A percentile compares a stretch with the other conserved stretches of the same genome.
Conservation (phyloP, 2,329 filamentous ascomycete species). For the Drechslerella dactyloides region DNA sequence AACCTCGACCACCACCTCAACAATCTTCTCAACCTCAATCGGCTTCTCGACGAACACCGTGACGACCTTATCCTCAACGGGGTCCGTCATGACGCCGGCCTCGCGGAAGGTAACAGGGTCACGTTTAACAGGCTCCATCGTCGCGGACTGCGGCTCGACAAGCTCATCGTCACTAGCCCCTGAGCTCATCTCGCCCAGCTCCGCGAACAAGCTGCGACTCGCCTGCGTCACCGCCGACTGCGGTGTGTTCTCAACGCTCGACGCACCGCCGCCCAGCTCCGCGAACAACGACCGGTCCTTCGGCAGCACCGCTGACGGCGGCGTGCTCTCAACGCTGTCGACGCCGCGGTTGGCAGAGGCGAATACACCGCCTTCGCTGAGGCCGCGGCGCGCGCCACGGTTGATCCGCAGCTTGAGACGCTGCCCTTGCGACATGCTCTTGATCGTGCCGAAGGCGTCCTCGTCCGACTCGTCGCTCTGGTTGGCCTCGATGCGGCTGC, state of each 20-base stretch:
- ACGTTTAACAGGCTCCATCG: constrained; percentile 36
- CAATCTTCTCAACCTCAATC: constrained; percentile 21
- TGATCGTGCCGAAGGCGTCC: constrained; percentile 66
- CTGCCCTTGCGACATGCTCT: constrained; percentile 64
- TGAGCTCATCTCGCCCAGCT: constrained; percentile 74
- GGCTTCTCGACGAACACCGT: constrained; percentile 11
- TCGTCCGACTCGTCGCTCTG: constrained; percentile 64
- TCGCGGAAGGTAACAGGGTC: constrained; percentile 33
- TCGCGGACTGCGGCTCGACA: constrained; percentile 42
- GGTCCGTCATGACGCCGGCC: constrained; percentile 40
- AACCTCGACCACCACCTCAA: constrained; percentile 30
- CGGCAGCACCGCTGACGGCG: constrained; percentile 58
- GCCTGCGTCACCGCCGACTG: constrained; percentile 37
- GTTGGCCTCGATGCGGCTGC: constrained; percentile 35
- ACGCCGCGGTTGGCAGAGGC: constrained; percentile 64
- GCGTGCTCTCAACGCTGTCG: constrained; percentile 59
- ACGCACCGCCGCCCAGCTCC: constrained; percentile 38
- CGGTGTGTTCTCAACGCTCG: constrained; percentile 43
- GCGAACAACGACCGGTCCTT: constrained; percentile 33
- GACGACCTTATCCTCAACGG: constrained; percentile 35
- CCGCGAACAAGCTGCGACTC: constrained; percentile 81
- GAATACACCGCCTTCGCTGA: constrained; percentile 67
- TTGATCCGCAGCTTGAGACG: constrained; percentile 72
- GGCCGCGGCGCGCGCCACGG: constrained; percentile 69
- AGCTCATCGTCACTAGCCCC: constrained; percentile 74